Evolutionary conservation across 139 green algal species (phyloP).

Genomic region (Chlorella ohadii): DNA sequence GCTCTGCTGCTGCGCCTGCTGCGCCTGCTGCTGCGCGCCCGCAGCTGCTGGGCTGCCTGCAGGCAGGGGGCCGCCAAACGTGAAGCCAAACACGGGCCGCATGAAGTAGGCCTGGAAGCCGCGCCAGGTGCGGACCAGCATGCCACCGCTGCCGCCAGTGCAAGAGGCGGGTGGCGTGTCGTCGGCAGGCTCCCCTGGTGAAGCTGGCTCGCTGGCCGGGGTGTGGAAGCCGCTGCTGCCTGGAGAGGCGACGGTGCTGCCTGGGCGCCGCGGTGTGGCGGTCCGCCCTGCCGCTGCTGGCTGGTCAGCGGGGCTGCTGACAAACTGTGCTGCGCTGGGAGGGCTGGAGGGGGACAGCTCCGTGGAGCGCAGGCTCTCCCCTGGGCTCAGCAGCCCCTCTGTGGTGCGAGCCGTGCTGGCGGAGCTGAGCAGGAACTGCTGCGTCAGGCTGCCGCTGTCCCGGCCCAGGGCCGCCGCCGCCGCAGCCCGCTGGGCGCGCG

Average conservation of each 20-base stretch:
- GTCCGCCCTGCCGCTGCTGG: not conserved
- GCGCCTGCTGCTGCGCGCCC: not conserved
- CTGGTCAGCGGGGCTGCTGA: not conserved
- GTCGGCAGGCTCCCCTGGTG: no score
- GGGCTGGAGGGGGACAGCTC: not conserved
- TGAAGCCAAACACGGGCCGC: slow-evolving; percentile 42
- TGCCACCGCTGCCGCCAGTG: not conserved
- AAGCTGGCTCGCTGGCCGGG: no score
- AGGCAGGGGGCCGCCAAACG: not conserved
- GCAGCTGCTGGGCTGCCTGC: not conserved
- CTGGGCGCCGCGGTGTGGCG: no score
- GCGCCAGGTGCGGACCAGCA: not conserved
- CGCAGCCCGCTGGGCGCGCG: not conserved
- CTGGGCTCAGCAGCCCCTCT: no score
- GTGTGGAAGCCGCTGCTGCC: no score
- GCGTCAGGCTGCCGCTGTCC: slow-evolving; percentile 15
- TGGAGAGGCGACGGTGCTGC: no score
- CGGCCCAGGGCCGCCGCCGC: slow-evolving; percentile 4
- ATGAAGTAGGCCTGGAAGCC: slow-evolving; percentile 27
- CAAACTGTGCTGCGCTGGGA: not conserved
- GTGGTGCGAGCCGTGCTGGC: no score
- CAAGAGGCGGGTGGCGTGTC: no score
- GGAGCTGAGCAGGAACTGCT: slow-evolving; percentile 12
- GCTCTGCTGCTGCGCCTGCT: not conserved
- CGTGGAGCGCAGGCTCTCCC: no score